phyloP scores from a whole-genome alignment of 495 filamentous ascomycete species.

The Podospora appendiculata region DNA sequence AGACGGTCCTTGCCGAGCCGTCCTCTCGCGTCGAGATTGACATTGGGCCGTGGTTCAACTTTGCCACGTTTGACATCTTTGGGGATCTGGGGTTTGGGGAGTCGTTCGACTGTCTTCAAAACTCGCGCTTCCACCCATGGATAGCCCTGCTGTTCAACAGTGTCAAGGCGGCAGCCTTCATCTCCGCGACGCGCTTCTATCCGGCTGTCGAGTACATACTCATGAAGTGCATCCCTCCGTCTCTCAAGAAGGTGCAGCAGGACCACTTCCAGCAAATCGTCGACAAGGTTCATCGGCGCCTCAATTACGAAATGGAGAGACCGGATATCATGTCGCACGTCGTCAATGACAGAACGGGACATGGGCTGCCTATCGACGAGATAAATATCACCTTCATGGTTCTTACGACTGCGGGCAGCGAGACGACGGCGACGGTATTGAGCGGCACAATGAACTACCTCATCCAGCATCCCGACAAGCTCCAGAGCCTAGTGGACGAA shows the following conservation, averaged over 20 bases:
- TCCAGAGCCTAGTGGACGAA: conserved; percentile 31
- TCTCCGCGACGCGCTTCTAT: conserved; percentile 22
- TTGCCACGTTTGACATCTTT: conserved; percentile 52
- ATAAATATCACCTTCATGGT: conserved; percentile 33
- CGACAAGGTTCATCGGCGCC: conserved; percentile 30
- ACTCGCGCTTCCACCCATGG: conserved; percentile 38
- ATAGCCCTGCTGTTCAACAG: conserved; percentile 26
- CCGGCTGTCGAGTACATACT: conserved; percentile 20
- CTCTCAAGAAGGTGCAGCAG: conserved; percentile 17
- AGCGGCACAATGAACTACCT: conserved; percentile 44
- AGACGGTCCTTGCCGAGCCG: not conserved
- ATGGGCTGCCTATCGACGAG: conserved; percentile 15
- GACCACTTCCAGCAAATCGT: conserved; percentile 29
- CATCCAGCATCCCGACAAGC: conserved; percentile 29
- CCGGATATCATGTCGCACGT: conserved; percentile 34
- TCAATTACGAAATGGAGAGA: conserved; percentile 20
- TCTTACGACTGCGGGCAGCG: conserved; percentile 41
- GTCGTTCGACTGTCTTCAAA: conserved; percentile 40
- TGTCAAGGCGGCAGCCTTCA: conserved; percentile 20
- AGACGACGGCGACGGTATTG: conserved; percentile 47
- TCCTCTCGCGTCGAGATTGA: conserved; percentile 14
- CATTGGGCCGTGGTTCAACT: conserved; percentile 43
- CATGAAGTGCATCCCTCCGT: conserved; percentile 25
- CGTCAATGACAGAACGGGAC: conserved; percentile 19
- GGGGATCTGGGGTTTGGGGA: conserved; percentile 49